A percentile compares a stretch with the other conserved stretches of the same genome.
Evolutionary conservation across 805 yeast genomes (phyloP).

Genomic region (Candida sithepensis): DNA sequence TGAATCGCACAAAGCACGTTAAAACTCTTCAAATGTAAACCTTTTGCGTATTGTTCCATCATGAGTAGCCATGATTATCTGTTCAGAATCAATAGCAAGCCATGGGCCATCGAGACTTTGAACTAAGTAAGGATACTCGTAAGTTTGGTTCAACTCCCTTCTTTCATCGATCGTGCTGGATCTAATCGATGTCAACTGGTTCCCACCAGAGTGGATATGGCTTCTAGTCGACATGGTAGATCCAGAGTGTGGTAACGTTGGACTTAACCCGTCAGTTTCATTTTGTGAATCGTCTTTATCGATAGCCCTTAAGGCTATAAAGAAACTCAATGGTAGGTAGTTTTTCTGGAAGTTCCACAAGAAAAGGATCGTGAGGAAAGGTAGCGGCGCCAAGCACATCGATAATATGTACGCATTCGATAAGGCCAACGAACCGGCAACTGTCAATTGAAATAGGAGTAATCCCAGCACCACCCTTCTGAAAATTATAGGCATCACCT

Average conservation of each 20-base stretch:
- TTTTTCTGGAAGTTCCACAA: constrained; percentile 80
- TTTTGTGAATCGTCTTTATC: constrained; percentile 7
- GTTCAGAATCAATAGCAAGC: constrained; percentile 62
- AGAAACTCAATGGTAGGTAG: constrained; percentile 75
- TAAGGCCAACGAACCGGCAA: constrained; percentile 81
- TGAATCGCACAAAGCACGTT: constrained; percentile 2
- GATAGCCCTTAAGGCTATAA: constrained; percentile 84
- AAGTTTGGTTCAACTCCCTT: constrained; percentile 66
- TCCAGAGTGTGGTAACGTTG: constrained; percentile 1
- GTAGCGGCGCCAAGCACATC: constrained; percentile 68
- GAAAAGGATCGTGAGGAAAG: constrained; percentile 60
- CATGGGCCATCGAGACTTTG: constrained; percentile 81
- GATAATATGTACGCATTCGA: constrained; percentile 79
- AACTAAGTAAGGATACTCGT: constrained; percentile 72
- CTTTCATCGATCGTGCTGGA: constrained; percentile 68
- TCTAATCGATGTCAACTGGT: constrained; percentile 24
- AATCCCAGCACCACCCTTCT: constrained; percentile 80
- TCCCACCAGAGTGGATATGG: neutral
- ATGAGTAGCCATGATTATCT: constrained; percentile 44
- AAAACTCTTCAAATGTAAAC: constrained; percentile 26
- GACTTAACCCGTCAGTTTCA: neutral
- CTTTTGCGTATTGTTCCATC: constrained; percentile 31
- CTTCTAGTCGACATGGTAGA: neutral
- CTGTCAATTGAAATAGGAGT: constrained; percentile 80
- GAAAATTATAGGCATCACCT: constrained; percentile 90